Conservation (phyloP, 768 basidiomycete genomes). For the Psilocybe subaeruginosa region DNA sequence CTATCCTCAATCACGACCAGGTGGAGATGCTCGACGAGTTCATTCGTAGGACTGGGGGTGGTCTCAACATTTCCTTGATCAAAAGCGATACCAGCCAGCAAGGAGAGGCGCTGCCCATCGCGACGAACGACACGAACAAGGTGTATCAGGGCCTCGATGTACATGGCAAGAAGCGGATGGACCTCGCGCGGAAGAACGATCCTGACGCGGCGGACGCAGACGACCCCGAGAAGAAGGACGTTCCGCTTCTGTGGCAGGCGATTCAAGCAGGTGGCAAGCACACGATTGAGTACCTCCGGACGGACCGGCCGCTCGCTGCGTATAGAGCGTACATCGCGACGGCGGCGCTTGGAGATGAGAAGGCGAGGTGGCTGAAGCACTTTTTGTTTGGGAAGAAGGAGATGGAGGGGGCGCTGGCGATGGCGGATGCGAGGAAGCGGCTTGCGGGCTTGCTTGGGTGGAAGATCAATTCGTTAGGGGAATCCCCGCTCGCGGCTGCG, state of each 20-base stretch:
- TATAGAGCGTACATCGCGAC: slow-evolving; percentile 49
- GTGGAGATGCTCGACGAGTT: slow-evolving; percentile 58
- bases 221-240: slow-evolving; percentile 1
- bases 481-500: slow-evolving; percentile 53
- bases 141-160: slow-evolving; percentile 63
- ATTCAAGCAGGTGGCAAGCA: slow-evolving; percentile 28
- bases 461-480: slow-evolving; percentile 46
- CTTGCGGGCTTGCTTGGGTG: slow-evolving; percentile 58
- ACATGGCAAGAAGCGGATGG: slow-evolving; percentile 64
- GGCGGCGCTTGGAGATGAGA: slow-evolving; percentile 36
- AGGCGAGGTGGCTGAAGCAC: slow-evolving; percentile 44
- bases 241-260: slow-evolving; percentile 49
- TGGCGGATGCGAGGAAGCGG: slow-evolving; percentile 36
- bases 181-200: slow-evolving; percentile 53
- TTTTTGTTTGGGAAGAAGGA: slow-evolving; percentile 17
- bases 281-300: slow-evolving; percentile 51
- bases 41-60: slow-evolving; percentile 53
- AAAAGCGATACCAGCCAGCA: slow-evolving; percentile 20
- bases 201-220: slow-evolving; percentile 35
- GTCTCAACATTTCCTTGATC: slow-evolving; percentile 34
- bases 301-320: slow-evolving; percentile 48
- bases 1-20: slow-evolving; percentile 42
- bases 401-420: not conserved
- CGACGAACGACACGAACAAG: slow-evolving; percentile 40
- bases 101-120: slow-evolving; percentile 26